Conservation (phyloP, 1,284 basidiomycete species). For the Boletus mariae region DNA sequence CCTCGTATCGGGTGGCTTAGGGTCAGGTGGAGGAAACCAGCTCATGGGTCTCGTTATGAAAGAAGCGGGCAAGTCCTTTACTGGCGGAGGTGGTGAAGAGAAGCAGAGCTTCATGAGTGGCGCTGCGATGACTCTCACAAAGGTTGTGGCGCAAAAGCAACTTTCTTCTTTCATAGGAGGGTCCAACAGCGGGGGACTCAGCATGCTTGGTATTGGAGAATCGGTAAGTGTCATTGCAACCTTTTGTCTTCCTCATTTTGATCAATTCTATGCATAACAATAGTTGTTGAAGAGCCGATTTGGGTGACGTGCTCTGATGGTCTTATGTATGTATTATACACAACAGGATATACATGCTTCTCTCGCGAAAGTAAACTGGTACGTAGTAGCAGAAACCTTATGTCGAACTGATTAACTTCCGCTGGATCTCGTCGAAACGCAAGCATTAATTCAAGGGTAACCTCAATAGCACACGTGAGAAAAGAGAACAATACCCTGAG, state of each 20-base stretch:
- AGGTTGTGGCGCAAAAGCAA: slow-evolving; percentile 69
- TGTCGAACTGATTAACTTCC: too few species aligned
- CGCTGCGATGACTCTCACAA: slow-evolving; percentile 82
- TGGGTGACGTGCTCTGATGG: slow-evolving; percentile 9
- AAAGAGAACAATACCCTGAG: not conserved
- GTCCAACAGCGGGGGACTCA: slow-evolving; percentile 61
- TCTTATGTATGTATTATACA: too few species aligned
- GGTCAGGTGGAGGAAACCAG: slow-evolving; percentile 46
- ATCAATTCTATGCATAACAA: not conserved
- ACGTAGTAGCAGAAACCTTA: too few species aligned
- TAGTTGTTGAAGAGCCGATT: slow-evolving; percentile 40
- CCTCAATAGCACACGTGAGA: not conserved
- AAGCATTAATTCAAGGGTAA: too few species aligned
- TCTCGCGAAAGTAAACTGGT: too few species aligned
- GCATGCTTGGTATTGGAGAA: slow-evolving; percentile 56
- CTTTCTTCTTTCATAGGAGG: slow-evolving; percentile 53
- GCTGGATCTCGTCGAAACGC: too few species aligned
- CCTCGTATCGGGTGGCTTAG: slow-evolving; percentile 36
- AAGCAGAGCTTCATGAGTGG: slow-evolving; percentile 82
- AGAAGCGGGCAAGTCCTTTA: slow-evolving; percentile 72
- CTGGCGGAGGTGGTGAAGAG: slow-evolving; percentile 60
- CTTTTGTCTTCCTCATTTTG: not conserved
- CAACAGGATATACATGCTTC: too few species aligned
- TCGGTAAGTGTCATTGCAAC: slow-evolving; percentile 10
- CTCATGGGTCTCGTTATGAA: slow-evolving; percentile 83